A percentile compares a stretch with the other conserved stretches of the same genome.
phyloP scores from a whole-genome alignment of 1,284 basidiomycete genomes.

The Ganoderma boninense region DNA sequence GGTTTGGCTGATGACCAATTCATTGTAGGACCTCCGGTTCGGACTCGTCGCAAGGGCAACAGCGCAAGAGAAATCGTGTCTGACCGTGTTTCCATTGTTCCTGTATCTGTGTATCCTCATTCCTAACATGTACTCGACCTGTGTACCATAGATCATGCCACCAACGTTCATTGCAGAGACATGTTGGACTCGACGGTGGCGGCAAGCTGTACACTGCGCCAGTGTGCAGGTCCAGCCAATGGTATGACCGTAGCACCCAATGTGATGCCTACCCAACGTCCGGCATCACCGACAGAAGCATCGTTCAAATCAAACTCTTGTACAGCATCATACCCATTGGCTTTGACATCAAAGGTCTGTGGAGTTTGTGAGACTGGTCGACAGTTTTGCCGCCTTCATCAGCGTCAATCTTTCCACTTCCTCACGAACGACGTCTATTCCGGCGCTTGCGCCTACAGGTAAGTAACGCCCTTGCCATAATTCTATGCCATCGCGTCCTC shows the following conservation, averaged over 20 bases:
- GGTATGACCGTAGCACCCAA: neutral
- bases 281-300: neutral
- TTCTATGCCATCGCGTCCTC: neutral
- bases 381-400: neutral
- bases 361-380: neutral
- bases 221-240: neutral
- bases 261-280: neutral
- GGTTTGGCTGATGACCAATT: constrained; percentile 13
- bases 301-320: neutral
- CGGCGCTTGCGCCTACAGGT: neutral
- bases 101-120: constrained; percentile 2
- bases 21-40: constrained; percentile 24
- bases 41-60: constrained; percentile 26
- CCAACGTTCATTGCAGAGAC: neutral
- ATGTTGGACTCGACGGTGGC: neutral
- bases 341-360: neutral
- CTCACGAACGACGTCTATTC: neutral
- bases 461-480: neutral
- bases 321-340: neutral
- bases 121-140: constrained; percentile 8
- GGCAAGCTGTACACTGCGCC: neutral
- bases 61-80: constrained; percentile 31
- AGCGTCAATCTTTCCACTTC: neutral
- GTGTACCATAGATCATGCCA: constrained; percentile 8
- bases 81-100: constrained; percentile 15